phyloP scores from a whole-genome alignment of 1,284 basidiomycete species.

The Vanrija sp. region DNA sequence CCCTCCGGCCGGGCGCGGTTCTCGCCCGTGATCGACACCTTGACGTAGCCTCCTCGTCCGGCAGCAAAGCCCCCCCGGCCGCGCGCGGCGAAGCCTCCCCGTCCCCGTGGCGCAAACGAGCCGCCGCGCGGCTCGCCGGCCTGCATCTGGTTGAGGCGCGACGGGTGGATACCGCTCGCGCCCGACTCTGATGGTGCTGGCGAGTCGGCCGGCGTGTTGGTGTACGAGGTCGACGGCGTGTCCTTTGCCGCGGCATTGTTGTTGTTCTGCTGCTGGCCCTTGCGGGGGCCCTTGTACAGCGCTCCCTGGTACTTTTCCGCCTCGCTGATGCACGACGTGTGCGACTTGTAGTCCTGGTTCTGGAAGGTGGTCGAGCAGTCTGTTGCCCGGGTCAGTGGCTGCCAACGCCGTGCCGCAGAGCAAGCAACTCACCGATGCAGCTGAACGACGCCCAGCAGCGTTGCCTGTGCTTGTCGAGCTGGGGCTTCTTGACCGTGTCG shows the following conservation, averaged over 20 bases:
- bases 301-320: slow-evolving; percentile 87
- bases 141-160: slow-evolving; percentile 19
- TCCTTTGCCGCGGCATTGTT: slow-evolving; percentile 12
- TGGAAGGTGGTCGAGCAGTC: slow-evolving; percentile 80
- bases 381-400: slow-evolving; percentile 6
- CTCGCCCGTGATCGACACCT: slow-evolving; percentile 24
- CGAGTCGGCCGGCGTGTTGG: slow-evolving; percentile 11
- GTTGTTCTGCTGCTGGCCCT: slow-evolving; percentile 37
- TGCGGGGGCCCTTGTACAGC: slow-evolving; percentile 73
- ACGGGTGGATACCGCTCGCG: slow-evolving; percentile 33
- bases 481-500: slow-evolving; percentile 87
- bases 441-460: slow-evolving; percentile 62
- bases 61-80: slow-evolving; percentile 10
- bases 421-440: slow-evolving; percentile 57
- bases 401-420: too few species aligned
- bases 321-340: slow-evolving; percentile 80
- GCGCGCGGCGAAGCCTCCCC: slow-evolving; percentile 10
- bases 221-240: slow-evolving; percentile 15
- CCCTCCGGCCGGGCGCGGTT: slow-evolving; percentile 30
- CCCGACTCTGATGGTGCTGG: slow-evolving; percentile 15
- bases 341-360: slow-evolving; percentile 67
- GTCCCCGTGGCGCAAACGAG: slow-evolving; percentile 1
- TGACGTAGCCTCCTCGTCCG: neutral
- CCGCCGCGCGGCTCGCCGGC: slow-evolving; percentile 1
- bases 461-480: slow-evolving; percentile 55